Percentiles rank a stretch among this genome's conserved stretches.
phyloP scores from a whole-genome alignment of 352 stramenopile species.

The Aphanomyces astaci region DNA sequence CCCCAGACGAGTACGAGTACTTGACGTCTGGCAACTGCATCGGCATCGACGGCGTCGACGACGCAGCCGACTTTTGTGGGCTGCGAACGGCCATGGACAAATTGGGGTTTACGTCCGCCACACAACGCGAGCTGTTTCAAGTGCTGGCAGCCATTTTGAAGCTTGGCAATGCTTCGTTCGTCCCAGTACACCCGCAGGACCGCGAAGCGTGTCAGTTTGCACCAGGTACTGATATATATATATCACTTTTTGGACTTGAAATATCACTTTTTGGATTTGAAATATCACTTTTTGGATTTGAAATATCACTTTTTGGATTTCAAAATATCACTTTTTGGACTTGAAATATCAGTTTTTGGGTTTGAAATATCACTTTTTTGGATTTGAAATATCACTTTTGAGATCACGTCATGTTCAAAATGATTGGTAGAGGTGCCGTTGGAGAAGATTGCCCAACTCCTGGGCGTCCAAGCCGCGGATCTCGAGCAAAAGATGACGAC shows the following conservation, averaged over 20 bases:
- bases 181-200: neutral
- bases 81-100: slow-evolving; percentile 54
- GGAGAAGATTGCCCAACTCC: slow-evolving; percentile 44
- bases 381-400: too few species aligned
- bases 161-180: slow-evolving; percentile 60
- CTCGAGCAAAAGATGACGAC: slow-evolving; percentile 78
- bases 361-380: neutral
- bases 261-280: too few species aligned
- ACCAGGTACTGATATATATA: neutral
- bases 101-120: slow-evolving; percentile 37
- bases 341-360: too few species aligned
- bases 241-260: too few species aligned
- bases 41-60: slow-evolving; percentile 63
- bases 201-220: slow-evolving; percentile 11
- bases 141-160: slow-evolving; percentile 62
- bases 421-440: slow-evolving; percentile 39
- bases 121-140: slow-evolving; percentile 59
- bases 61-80: slow-evolving; percentile 61
- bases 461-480: slow-evolving; percentile 45
- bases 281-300: too few species aligned
- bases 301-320: too few species aligned
- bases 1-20: slow-evolving; percentile 68
- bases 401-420: too few species aligned
- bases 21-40: slow-evolving; percentile 67
- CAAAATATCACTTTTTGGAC: too few species aligned